These are phyloP conservation scores for Macrocystidia cucumis DNA, from an alignment of 1,284 basidiomycete species.

Conservation along the genomic window DNA sequence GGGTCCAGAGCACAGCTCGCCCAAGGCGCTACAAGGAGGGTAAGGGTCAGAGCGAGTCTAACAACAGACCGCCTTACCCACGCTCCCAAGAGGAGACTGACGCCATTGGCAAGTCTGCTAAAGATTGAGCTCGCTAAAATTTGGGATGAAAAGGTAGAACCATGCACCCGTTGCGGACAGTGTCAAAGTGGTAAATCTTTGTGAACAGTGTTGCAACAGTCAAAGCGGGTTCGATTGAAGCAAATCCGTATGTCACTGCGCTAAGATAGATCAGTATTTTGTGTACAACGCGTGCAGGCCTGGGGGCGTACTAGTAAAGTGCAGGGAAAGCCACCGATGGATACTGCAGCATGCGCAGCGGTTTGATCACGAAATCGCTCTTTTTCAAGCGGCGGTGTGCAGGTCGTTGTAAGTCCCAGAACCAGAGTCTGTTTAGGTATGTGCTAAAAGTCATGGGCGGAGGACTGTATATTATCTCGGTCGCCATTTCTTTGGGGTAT, in stretches of 20 bases:
- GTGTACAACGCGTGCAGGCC: no score
- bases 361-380: slow-evolving; percentile 22
- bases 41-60: slow-evolving; percentile 2
- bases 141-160: not conserved
- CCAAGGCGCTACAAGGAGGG: slow-evolving; percentile 23
- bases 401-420: slow-evolving; percentile 20
- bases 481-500: slow-evolving; percentile 7
- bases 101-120: slow-evolving; percentile 22
- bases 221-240: slow-evolving; percentile 26
- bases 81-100: slow-evolving; percentile 26
- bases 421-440: slow-evolving; percentile 19
- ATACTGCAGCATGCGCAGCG: slow-evolving; percentile 26
- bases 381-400: slow-evolving; percentile 16
- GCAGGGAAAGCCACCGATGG: slow-evolving; percentile 25
- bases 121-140: no score
- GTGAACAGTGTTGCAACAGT: slow-evolving; percentile 25
- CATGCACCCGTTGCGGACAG: slow-evolving; percentile 21
- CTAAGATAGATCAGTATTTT: no score
- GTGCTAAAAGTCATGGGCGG: slow-evolving; percentile 16
- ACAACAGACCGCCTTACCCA: slow-evolving; percentile 11
- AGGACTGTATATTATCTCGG: slow-evolving; percentile 14
- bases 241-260: slow-evolving; percentile 25
- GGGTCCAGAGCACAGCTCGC: slow-evolving; percentile 24
- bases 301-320: slow-evolving; percentile 21
- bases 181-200: slow-evolving; percentile 23